These are phyloP conservation scores for Sordariomycetes sp. DNA, from an alignment of 2,329 filamentous ascomycete genomes.

Conservation along the genomic window DNA sequence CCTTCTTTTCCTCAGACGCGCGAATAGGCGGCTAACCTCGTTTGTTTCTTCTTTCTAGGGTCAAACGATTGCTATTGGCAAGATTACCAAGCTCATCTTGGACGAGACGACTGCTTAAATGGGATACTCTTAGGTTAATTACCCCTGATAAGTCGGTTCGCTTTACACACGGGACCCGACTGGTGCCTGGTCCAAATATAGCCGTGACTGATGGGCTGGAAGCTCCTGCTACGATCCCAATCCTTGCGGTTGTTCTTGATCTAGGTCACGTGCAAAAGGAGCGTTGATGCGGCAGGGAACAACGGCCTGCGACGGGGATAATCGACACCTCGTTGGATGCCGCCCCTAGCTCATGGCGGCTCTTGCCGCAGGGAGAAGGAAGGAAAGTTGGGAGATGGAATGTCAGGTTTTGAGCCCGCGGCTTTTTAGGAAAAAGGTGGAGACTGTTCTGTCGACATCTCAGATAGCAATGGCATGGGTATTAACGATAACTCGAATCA, in stretches of 20 bases:
- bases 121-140: not conserved
- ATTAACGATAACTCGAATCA: not conserved
- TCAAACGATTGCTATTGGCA: conserved; percentile 98
- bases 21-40: not conserved
- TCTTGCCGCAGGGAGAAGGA: not conserved
- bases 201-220: not conserved
- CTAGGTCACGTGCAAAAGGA: not conserved
- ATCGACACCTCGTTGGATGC: not conserved
- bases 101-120: conserved; percentile 13
- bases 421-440: not conserved
- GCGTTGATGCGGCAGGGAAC: not conserved
- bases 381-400: not conserved
- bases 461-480: not conserved
- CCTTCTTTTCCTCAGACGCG: conserved; percentile 5
- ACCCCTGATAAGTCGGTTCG: not conserved
- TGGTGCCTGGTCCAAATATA: not conserved
- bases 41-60: conserved; percentile 41
- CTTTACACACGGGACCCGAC: not conserved
- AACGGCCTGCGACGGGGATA: not conserved
- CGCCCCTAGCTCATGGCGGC: not conserved
- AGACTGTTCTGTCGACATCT: not conserved
- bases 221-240: not conserved
- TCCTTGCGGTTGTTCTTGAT: no score
- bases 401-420: not conserved
- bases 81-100: conserved; percentile 79